These are phyloP conservation scores for Xylaria sp. DNA, from an alignment of 2,329 filamentous ascomycete species.

Conservation along the genomic window DNA sequence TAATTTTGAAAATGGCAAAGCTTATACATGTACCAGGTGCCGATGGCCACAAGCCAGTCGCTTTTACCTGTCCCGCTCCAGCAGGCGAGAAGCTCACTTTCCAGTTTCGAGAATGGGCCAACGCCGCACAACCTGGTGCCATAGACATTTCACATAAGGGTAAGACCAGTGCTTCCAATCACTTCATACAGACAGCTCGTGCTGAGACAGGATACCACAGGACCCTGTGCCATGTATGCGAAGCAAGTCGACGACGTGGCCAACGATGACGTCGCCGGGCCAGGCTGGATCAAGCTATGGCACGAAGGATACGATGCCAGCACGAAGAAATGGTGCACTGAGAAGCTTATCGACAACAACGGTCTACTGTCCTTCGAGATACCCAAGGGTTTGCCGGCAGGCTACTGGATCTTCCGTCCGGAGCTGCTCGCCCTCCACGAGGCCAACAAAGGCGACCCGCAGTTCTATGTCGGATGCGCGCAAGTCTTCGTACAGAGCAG, in stretches of 20 bases:
- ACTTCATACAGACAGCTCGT: conserved; percentile 43
- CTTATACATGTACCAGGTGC: conserved; percentile 52
- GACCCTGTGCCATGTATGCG: conserved; percentile 78
- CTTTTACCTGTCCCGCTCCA: conserved; percentile 60
- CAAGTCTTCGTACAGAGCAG: conserved; percentile 71
- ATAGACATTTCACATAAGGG: conserved; percentile 63
- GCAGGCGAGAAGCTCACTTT: conserved; percentile 71
- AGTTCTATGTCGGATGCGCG: conserved; percentile 79
- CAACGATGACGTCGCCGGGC: conserved; percentile 64
- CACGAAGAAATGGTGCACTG: conserved; percentile 73
- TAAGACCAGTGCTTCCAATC: background rate
- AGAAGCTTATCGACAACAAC: conserved; percentile 72
- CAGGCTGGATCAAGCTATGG: conserved; percentile 84
- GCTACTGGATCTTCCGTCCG: conserved; percentile 77
- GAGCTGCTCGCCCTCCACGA: conserved; percentile 77
- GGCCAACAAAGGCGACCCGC: conserved; percentile 68
- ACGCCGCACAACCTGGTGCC: conserved; percentile 63
- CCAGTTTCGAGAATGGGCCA: conserved; percentile 71
- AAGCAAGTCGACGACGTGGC: conserved; percentile 72
- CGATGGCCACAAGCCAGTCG: conserved; percentile 57
- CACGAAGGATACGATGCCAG: conserved; percentile 71
- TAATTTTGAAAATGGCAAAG: conserved; percentile 42
- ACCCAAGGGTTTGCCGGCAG: conserved; percentile 69
- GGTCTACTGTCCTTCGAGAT: conserved; percentile 72
- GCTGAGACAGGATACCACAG: conserved; percentile 58